Evolutionary conservation across 306 rosid genomes (phyloP).

Genomic region (Mucuna pruriens): DNA sequence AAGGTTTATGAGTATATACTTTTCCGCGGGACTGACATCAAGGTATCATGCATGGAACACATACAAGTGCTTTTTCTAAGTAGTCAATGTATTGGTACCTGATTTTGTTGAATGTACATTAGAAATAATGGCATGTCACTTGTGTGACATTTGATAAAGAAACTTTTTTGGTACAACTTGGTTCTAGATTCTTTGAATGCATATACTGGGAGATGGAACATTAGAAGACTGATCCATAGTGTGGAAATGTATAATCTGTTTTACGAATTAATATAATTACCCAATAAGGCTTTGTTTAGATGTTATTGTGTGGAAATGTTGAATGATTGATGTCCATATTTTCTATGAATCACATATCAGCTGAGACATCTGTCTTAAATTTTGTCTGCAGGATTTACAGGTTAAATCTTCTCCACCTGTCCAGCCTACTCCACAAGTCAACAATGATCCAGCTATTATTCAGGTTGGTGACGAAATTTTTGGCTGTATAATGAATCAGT

Average conservation of each 20-base stretch:
- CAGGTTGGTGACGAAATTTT: slow-evolving; percentile 58
- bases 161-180: slow-evolving; percentile 6
- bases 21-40: slow-evolving; percentile 93
- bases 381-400: slow-evolving; percentile 77
- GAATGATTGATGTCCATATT: not conserved
- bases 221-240: not conserved
- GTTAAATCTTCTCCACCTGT: slow-evolving; percentile 88
- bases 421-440: slow-evolving; percentile 65
- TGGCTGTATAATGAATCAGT: not conserved
- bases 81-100: not conserved
- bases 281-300: slow-evolving; percentile 1
- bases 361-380: slow-evolving; percentile 35
- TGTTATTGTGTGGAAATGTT: slow-evolving; percentile 4
- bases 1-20: slow-evolving; percentile 87
- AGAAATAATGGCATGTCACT: not conserved
- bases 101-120: not conserved
- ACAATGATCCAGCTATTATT: slow-evolving; percentile 87
- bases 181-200: not conserved
- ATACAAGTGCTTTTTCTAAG: not conserved
- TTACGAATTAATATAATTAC: not conserved
- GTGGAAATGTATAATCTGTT: not conserved
- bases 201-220: slow-evolving; percentile 10
- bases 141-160: not conserved
- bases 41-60: slow-evolving; percentile 53
- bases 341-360: not conserved